Percentiles rank a stretch among this genome's conserved stretches.
phyloP scores from a whole-genome alignment of 768 basidiomycete species.

The Pulveroboletus sp. region DNA sequence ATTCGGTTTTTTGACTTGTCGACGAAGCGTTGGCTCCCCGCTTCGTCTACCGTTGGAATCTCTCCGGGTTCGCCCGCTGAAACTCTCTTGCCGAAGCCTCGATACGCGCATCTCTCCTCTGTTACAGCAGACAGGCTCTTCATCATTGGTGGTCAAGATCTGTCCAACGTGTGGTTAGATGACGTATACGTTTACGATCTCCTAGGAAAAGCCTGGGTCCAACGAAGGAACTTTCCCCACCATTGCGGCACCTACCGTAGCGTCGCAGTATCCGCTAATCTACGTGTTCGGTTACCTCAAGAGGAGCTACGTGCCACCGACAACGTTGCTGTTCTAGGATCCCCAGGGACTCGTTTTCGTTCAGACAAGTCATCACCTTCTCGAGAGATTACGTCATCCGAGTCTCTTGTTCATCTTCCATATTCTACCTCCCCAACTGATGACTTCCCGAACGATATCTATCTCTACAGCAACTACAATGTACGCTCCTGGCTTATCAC shows the following conservation, averaged over 20 bases:
- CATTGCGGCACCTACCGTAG: constrained; percentile 96
- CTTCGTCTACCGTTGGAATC: constrained; percentile 25
- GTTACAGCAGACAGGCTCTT: constrained; percentile 80
- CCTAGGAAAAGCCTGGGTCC: constrained; percentile 66
- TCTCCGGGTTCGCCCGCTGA: constrained; percentile 39
- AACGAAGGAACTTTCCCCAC: constrained; percentile 75
- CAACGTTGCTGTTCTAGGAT: constrained; percentile 42
- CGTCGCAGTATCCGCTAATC: constrained; percentile 75
- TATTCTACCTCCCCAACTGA: constrained; percentile 70
- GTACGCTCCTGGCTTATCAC: constrained; percentile 39
- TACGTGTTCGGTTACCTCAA: constrained; percentile 62
- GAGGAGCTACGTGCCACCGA: constrained; percentile 48
- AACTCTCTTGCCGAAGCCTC: constrained; percentile 65
- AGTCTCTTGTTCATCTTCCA: constrained; percentile 64
- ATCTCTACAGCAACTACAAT: constrained; percentile 95
- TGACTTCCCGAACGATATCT: constrained; percentile 81
- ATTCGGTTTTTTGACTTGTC: constrained; percentile 83
- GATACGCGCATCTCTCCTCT: constrained; percentile 93
- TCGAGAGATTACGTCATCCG: constrained; percentile 51
- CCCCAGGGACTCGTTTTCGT: constrained; percentile 56
- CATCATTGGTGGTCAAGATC: constrained; percentile 93
- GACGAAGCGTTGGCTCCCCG: constrained; percentile 66
- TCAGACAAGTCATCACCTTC: constrained; percentile 39
- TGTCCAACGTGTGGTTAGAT: constrained; percentile 89
- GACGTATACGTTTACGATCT: constrained; percentile 91